These are phyloP conservation scores for Beta lomatogona DNA, from an alignment of 179 eudicot species.

Conservation along the genomic window DNA sequence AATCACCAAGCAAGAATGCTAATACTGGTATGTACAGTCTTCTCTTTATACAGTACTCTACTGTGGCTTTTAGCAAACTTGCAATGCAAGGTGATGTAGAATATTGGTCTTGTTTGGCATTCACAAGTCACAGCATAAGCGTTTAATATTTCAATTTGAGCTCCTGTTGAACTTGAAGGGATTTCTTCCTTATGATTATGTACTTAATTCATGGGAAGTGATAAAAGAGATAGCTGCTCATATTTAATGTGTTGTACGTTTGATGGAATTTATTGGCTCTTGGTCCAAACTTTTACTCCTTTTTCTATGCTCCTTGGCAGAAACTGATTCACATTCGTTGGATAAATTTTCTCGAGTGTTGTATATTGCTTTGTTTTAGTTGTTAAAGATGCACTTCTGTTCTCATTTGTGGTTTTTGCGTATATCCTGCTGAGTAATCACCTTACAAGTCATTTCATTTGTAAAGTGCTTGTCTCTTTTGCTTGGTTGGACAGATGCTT, in stretches of 20 bases:
- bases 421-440: neutral
- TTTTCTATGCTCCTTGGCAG: neutral
- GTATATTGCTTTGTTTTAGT: conserved; percentile 3
- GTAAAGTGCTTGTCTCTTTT: conserved; percentile 14
- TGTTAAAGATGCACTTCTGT: neutral
- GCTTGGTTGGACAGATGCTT: conserved; percentile 30
- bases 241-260: neutral
- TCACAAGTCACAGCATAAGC: neutral
- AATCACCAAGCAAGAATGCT: conserved; percentile 50
- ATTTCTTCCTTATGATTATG: neutral
- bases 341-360: neutral
- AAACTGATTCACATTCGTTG: neutral
- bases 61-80: neutral
- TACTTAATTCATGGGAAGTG: neutral
- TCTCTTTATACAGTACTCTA: neutral
- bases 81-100: neutral
- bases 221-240: neutral
- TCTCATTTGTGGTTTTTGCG: neutral
- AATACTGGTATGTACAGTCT: conserved; percentile 39
- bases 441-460: conserved; percentile 17
- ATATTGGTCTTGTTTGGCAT: neutral
- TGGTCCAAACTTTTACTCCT: neutral
- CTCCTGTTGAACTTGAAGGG: neutral
- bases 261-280: neutral
- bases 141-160: neutral